phyloP scores from a whole-genome alignment of 768 basidiomycete species.

The Exidia glandulosa region DNA sequence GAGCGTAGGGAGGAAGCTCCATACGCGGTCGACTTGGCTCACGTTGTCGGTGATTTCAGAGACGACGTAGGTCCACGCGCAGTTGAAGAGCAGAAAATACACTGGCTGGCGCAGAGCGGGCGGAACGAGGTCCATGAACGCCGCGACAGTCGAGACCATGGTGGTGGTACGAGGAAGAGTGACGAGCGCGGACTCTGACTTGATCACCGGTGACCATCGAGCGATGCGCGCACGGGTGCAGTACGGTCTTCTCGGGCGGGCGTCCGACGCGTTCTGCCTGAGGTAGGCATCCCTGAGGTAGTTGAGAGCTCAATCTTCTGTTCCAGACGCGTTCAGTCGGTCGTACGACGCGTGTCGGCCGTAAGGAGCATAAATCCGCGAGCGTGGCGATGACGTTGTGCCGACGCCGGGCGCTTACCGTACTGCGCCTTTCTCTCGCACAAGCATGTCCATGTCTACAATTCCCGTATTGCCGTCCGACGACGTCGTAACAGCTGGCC shows the following conservation, averaged over 20 bases:
- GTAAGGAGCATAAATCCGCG: too few species aligned
- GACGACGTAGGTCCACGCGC: conserved; percentile 39
- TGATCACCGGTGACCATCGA: background rate
- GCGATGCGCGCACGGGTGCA: background rate
- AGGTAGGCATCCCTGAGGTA: too few species aligned
- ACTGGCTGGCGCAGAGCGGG: conserved; percentile 26
- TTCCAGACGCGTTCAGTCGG: too few species aligned
- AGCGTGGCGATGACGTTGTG: too few species aligned
- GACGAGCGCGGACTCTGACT: background rate
- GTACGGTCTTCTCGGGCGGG: too few species aligned
- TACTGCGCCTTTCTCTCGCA: too few species aligned
- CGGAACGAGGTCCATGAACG: conserved; percentile 3
- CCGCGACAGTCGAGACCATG: background rate
- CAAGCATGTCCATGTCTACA: too few species aligned
- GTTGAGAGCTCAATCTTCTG: too few species aligned
- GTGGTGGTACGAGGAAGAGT: background rate
- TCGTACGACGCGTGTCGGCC: too few species aligned
- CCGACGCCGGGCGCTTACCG: too few species aligned
- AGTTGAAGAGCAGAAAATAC: conserved; percentile 43
- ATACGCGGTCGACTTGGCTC: conserved; percentile 77
- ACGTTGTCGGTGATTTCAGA: conserved; percentile 65
- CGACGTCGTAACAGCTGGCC: background rate
- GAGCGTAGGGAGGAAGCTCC: conserved; percentile 67
- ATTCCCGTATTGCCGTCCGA: background rate
- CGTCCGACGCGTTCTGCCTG: too few species aligned